Conservation (phyloP, 371 early-diverging fungal genomes). For the Smittium culicis region DNA sequence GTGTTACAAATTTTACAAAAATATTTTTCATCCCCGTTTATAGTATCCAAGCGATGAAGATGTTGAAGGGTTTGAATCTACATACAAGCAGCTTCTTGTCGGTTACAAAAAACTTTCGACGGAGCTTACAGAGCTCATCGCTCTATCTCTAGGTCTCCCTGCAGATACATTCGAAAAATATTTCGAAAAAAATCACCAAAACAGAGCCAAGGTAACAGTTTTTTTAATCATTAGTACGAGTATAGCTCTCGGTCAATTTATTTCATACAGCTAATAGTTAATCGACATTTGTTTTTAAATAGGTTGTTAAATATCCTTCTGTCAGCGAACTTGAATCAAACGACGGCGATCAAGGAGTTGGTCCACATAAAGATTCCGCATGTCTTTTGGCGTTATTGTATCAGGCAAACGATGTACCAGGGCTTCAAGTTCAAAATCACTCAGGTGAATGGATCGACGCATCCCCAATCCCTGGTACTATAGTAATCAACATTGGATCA, state of each 20-base stretch:
- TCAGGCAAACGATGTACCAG: conserved; percentile 40
- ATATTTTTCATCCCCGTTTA: too few relatives aligned
- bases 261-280: too few relatives aligned
- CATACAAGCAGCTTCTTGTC: neutral
- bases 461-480: conserved; percentile 38
- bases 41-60: neutral
- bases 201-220: conserved; percentile 34
- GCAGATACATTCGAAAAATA: conserved; percentile 28
- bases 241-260: too few relatives aligned
- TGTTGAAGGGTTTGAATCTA: neutral
- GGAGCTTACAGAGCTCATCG: conserved; percentile 34
- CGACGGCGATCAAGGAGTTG: conserved; percentile 37
- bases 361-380: conserved; percentile 34
- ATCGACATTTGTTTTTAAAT: too few relatives aligned
- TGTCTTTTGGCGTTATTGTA: conserved; percentile 42
- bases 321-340: conserved; percentile 20
- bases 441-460: conserved; percentile 46
- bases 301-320: conserved; percentile 24
- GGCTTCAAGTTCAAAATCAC: conserved; percentile 47
- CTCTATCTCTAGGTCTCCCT: conserved; percentile 33
- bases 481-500: conserved; percentile 50
- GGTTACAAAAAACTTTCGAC: conserved; percentile 28
- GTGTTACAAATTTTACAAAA: neutral
- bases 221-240: too few relatives aligned
- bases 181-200: conserved; percentile 35